These are phyloP conservation scores for Durio zibethinus DNA, from an alignment of 345 rosid genomes.

Conservation along the genomic window DNA sequence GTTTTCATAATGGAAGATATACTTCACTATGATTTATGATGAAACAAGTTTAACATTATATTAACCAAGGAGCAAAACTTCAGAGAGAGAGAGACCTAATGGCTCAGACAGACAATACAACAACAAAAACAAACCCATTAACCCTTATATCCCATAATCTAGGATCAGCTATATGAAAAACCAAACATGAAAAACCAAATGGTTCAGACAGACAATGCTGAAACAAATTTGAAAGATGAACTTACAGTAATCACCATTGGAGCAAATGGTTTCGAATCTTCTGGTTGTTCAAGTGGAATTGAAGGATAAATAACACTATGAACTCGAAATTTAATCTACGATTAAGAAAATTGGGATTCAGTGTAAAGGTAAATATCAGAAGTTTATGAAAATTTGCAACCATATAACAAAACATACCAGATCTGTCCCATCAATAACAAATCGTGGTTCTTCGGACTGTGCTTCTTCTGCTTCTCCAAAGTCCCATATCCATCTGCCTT, in stretches of 20 bases:
- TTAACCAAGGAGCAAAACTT: neutral
- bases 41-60: neutral
- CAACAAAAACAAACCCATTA: too few relatives aligned
- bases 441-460: slow-evolving; percentile 4
- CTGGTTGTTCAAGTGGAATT: slow-evolving; percentile 59
- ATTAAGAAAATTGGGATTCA: slow-evolving; percentile 24
- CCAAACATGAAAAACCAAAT: too few relatives aligned
- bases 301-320: slow-evolving; percentile 52
- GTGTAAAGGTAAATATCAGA: neutral
- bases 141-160: too few relatives aligned
- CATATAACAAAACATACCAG: slow-evolving; percentile 38
- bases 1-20: neutral
- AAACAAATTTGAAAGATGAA: slow-evolving; percentile 15
- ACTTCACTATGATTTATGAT: neutral
- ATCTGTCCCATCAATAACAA: slow-evolving; percentile 53
- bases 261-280: slow-evolving; percentile 71
- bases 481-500: slow-evolving; percentile 73
- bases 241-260: slow-evolving; percentile 86
- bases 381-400: neutral
- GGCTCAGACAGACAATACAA: neutral
- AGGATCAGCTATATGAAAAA: too few relatives aligned
- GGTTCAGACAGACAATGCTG: neutral
- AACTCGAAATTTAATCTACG: slow-evolving; percentile 74
- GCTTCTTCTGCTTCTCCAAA: slow-evolving; percentile 28
- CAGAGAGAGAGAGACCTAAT: neutral